A percentile compares a stretch with the other conserved stretches of the same genome.
Conservation (phyloP, 495 filamentous ascomycete genomes). For the Oidiodendron maius region DNA sequence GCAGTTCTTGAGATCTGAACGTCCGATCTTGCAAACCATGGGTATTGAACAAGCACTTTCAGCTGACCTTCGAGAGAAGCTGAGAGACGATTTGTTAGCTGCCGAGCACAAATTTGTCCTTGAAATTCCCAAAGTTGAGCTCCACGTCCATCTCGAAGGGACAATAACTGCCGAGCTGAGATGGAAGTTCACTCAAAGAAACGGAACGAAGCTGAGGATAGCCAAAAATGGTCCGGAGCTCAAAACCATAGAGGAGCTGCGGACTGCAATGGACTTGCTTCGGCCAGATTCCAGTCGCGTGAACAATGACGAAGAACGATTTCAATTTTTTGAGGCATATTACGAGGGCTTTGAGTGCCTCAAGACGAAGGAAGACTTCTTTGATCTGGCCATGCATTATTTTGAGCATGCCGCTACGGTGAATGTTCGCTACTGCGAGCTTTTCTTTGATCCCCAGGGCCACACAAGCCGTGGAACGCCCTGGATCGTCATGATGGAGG, state of each 20-base stretch:
- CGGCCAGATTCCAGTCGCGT: conserved; percentile 2
- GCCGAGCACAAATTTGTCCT: conserved; percentile 3
- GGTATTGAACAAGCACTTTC: background rate
- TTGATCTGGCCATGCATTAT: conserved; percentile 64
- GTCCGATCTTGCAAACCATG: too few species aligned
- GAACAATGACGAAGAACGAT: background rate
- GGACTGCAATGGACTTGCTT: conserved; percentile 5
- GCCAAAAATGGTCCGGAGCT: background rate
- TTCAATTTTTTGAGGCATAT: conserved; percentile 61
- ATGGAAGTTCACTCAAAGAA: conserved; percentile 57
- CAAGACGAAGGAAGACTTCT: conserved; percentile 51
- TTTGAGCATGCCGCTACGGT: conserved; percentile 55
- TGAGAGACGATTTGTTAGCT: background rate
- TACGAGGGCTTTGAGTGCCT: conserved; percentile 69
- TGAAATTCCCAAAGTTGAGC: conserved; percentile 64
- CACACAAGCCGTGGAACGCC: conserved; percentile 59
- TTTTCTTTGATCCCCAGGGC: conserved; percentile 74
- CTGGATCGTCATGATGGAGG: conserved; percentile 50
- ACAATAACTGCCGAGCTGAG: conserved; percentile 61
- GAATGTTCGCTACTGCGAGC: conserved; percentile 64
- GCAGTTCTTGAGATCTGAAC: too few species aligned
- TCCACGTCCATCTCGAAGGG: conserved; percentile 73
- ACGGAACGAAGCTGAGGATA: conserved; percentile 47
- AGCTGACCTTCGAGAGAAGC: background rate
- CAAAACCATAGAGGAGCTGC: background rate